A percentile compares a stretch with the other conserved stretches of the same genome.
Evolutionary conservation across 2,329 filamentous ascomycete genomes (phyloP).

Genomic region (Curvularia hawaiiensis): DNA sequence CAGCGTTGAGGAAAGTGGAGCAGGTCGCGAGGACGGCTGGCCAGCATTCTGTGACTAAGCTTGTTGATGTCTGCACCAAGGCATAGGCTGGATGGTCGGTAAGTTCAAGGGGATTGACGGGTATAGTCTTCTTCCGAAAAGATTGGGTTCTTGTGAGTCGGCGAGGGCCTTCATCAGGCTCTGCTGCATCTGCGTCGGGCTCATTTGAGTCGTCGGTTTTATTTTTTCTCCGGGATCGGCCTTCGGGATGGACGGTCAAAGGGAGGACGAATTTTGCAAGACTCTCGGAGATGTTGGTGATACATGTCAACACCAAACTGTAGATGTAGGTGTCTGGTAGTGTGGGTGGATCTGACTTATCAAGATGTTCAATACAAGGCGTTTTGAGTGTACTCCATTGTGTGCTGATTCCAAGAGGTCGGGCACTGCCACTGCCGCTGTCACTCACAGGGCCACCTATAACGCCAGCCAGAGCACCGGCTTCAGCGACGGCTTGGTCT

Average conservation of each 20-base stretch:
- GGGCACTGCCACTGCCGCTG: slow-evolving; percentile 60
- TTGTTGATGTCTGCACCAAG: slow-evolving; percentile 77
- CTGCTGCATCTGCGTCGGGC: slow-evolving; percentile 29
- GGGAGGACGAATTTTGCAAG: slow-evolving; percentile 93
- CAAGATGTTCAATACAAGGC: slow-evolving; percentile 90
- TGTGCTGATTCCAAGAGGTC: slow-evolving; percentile 78
- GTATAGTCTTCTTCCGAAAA: slow-evolving; percentile 75
- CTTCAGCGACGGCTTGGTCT: slow-evolving; percentile 88
- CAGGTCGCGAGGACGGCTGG: slow-evolving; percentile 92
- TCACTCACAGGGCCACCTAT: slow-evolving; percentile 72
- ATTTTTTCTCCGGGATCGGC: slow-evolving; percentile 50
- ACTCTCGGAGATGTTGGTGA: slow-evolving; percentile 88
- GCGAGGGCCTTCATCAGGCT: slow-evolving; percentile 27
- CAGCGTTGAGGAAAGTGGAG: slow-evolving; percentile 92
- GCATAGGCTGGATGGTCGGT: slow-evolving; percentile 72
- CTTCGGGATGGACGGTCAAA: slow-evolving; percentile 80
- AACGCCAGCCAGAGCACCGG: slow-evolving; percentile 84
- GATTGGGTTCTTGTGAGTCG: slow-evolving; percentile 67
- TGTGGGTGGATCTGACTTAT: slow-evolving; percentile 82
- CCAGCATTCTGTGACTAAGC: slow-evolving; percentile 91
- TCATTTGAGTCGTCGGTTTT: slow-evolving; percentile 44
- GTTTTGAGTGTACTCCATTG: slow-evolving; percentile 90
- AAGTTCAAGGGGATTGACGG: slow-evolving; percentile 80
- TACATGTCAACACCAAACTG: slow-evolving; percentile 83
- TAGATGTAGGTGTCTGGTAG: slow-evolving; percentile 95